Evolutionary conservation across 2,329 filamentous ascomycete genomes (phyloP), one percentile per base, ranked within the genome.

Genomic region (Zasmidium angulare): DNA sequence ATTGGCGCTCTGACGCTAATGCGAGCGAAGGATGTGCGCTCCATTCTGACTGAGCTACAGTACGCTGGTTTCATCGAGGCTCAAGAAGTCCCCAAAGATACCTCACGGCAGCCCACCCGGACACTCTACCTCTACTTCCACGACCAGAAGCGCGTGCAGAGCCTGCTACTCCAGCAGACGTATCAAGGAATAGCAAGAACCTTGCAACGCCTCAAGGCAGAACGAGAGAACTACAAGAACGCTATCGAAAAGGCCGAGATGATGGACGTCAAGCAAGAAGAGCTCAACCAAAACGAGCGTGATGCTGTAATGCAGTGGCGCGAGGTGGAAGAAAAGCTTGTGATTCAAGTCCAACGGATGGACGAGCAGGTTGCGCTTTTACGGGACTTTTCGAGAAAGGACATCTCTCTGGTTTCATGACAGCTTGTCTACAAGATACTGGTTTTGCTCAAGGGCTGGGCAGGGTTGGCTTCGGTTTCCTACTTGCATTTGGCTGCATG

Each of bases 71-170:
- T 95, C 61, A 86, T 96, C 12, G 91, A 98, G 66, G 86, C 96
- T 4, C 95, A 99, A 74, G 95, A 99, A 77, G 89, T 99, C 0
- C 95, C 95, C 0, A 90, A 90, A 65, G 93, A 98, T 69, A 89
- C 89, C 65, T 88, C 87, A 62, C 88, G 92, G 31, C 85, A 89
- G 68, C 90, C 93, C 0, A 90, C 88, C 63, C 86, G 91, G 54
- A 96, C 92, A 0, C 84, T 96, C 22, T 98, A 93, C 73, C 85
- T 98, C 57, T 97, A 93, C 88, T 96, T 87, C 79, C 96, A 91
- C 74, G 93, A 98, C 71, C 80, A 84, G 11, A 86, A 91, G 49
- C 85, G 89, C 50, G 88, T 89, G 6, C 80, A 87, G 51, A 82
- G 84, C 20, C 84, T 89, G 61, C 78, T 96, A 1, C 76, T 96